phyloP scores from a whole-genome alignment of 1,139 yeast species.

The Ogataea hybrid region DNA sequence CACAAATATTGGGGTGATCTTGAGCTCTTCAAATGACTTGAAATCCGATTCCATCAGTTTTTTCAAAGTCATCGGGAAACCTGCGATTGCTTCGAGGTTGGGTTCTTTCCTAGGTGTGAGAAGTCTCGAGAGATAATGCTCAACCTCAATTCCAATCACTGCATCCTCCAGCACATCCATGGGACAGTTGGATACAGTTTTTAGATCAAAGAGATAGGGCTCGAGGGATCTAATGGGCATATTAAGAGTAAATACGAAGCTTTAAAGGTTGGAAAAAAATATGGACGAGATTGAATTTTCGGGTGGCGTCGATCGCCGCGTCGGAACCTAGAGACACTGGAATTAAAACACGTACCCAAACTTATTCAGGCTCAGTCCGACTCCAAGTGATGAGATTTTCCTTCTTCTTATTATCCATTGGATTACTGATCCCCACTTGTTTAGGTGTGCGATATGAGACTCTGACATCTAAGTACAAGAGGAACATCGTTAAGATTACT shows the following conservation, averaged over 20 bases:
- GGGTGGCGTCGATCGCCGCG: conserved; percentile 5
- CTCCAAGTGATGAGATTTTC: conserved; percentile 10
- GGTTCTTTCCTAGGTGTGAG: conserved; percentile 68
- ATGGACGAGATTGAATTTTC: background rate
- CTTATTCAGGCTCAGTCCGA: background rate
- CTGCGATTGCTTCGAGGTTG: conserved; percentile 76
- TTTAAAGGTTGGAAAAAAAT: background rate
- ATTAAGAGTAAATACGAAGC: background rate
- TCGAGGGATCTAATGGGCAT: conserved; percentile 61
- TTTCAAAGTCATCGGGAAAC: conserved; percentile 67
- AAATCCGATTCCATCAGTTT: conserved; percentile 62
- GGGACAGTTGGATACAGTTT: conserved; percentile 56
- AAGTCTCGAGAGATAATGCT: conserved; percentile 67
- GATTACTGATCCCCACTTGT: conserved; percentile 11
- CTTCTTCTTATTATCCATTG: conserved; percentile 3
- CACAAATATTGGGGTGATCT: conserved; percentile 75
- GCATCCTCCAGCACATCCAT: conserved; percentile 66
- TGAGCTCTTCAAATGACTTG: conserved; percentile 54
- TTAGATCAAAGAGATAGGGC: conserved; percentile 66
- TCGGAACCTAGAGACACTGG: background rate
- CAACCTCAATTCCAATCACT: conserved; percentile 81
- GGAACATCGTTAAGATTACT: conserved; percentile 39
- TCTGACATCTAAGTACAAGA: conserved; percentile 14
- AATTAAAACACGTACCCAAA: conserved; percentile 1
- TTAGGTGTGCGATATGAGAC: conserved; percentile 24